Base-by-base conservation (phyloP, 1,284 basidiomycete species). In the Cutaneotrichosporon sp. region DNA sequence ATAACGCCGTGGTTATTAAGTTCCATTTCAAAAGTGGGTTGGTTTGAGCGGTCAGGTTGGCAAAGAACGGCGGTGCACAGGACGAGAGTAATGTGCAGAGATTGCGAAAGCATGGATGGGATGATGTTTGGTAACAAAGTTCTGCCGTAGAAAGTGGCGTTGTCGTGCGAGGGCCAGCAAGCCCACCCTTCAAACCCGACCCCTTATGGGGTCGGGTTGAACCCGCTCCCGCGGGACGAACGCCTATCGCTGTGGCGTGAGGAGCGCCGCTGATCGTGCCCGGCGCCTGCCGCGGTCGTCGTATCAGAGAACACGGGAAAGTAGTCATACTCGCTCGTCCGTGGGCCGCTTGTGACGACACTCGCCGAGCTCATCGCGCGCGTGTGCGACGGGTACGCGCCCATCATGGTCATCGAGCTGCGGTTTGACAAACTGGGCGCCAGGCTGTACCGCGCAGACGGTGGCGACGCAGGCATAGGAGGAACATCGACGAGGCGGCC, bases 361-460 rank as follows among this genome's bases (percentile, higher is more conserved):
- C 18, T 46, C 42, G 18, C 18, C 18, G 42, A 46, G 14, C 57
- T 46, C 46, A 42, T 56, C 14, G 47, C 56, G 2, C 31, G 31
- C 1, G 14, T 65, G 38, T 52, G 53, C 7, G 63, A 55, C 11
- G 72, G 71, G 63, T 71, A 74, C 0, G 72, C 70, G 8, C 72
- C 72, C 1, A 68, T 56, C 75, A 76, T 76, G 56, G 60, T 34
- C 49, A 57, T 30, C 21, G 56, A 16, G 42, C 42, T 31, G 4
- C 16, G 60, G 30, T 5, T 22, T 8, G 42, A 21, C 46, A 22
- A 21, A 57, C 7, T 52, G 14, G 38, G 52, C 8, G 18, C 18
- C 18, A 46, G 18, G 18, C 18, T 46, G 22, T 31, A 22, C 21
- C 21, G 51, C 5, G 57, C 18, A 22, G 6, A 49, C 30, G 6